Evolutionary conservation across 2,329 filamentous ascomycete species (phyloP), one percentile per base, ranked within the genome.

Genomic region (Aspergillus sp.): DNA sequence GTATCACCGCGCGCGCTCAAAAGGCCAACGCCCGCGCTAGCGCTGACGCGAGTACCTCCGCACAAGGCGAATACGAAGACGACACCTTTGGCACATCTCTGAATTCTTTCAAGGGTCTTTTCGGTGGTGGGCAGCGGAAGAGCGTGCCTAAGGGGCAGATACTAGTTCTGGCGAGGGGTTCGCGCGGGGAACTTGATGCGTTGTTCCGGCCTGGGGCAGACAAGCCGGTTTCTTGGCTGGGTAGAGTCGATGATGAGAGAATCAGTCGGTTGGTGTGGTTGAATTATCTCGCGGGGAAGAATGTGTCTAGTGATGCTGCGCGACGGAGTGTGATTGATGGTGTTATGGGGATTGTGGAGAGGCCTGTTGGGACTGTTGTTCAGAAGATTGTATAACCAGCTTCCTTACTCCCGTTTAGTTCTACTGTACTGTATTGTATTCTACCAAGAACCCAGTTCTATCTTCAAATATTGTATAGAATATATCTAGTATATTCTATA

Each of bases 361-460:
- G 91, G 54, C 93, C 93, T 0, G 81, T 95, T 13, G 91, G 90
- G 1, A 95, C 88, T 0, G 85, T 95, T 1, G 87, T 88, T 44
- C 80, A 88, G 32, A 88, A 88, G 72, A 86, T 95, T 9, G 47
- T 67, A 39, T 67, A 54, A 58, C 48, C 9, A 7, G 17, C 17
- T 19, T 19, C 17, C 30, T 33, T 44, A 20, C 5, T 25, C 12
- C 2, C 3, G 13, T 35, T 19, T 19, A 19, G 17, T 19, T 33
- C 7, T 19, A 33, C n/a, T 22, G 20, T 20, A 23, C 19, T 9
- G n/a, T 37, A 20, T 15, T 35, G 48, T 55, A 51, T 42, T 33
- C 19, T 50, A 44, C 47, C 32, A 51, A 47, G 19, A 7, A 41
- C 38, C 23, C 19, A 20, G 23, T 19, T 22, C 15, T 41, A n/a